Evolutionary conservation across 106 monocot genomes (phyloP), one percentile per base, ranked within the genome.

Genomic region (Apostasia ramifera): DNA sequence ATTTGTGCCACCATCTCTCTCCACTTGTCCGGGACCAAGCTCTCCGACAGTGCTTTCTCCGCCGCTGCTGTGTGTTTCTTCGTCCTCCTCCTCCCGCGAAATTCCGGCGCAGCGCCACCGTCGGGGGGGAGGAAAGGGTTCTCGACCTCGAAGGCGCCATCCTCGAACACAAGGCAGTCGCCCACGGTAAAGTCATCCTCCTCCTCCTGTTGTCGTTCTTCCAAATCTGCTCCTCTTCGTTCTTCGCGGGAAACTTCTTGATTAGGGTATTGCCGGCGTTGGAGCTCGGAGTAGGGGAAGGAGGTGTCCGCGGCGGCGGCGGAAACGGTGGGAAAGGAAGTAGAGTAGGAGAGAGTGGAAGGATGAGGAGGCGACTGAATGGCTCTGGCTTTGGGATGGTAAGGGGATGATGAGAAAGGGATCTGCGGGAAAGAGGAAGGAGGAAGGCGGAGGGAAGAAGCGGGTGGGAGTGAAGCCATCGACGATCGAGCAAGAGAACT

Each of bases 141-240:
- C 44, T 49, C 78, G 48, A 71, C 80, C 66, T 93, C 93, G 80
- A 98, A 98, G 38, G 90, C 98, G 55, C 73, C 93, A 10, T 90
- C 87, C 3, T 98, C 98, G 71, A 93, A 98, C 69, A 98, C 93
- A 63, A 98, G 80, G 78, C 93, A 93, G 69, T 98, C 93, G 1
- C 98, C 93, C 62, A 98, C 59, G 79, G 66, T 59, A 47, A 56
- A 62, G 6, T 88, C 84, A 10, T 78, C 81, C 41, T 77, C 83
- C 2, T 81, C 77, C 38, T 59, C 67, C 43, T 77, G 55, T 8
- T n/a, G 40, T 55, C 49, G 55, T 40, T 66, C 40, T 10, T 73
- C 72, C 5, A 5, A 40, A 68, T 54, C 51, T 63, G 41, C 46
- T 68, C 47, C 5, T 9, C 46, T 1, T 38, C 53, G 11, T 53